phyloP scores from a whole-genome alignment of 495 filamentous ascomycete genomes.

The Hypoxylon rickii region DNA sequence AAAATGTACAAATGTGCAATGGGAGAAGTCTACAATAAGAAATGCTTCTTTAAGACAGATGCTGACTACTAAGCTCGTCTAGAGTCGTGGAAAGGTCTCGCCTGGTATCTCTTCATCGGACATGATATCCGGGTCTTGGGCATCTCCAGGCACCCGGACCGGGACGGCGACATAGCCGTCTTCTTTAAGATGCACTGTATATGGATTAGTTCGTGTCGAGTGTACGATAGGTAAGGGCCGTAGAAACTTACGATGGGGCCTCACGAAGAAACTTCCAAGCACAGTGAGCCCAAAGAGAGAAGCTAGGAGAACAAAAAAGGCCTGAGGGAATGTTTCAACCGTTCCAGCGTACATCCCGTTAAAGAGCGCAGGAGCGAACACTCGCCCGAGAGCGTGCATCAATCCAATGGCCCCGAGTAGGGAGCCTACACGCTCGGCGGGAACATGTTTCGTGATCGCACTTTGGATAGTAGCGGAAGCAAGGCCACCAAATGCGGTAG shows the following conservation, averaged over 20 bases:
- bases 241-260: constrained; percentile 67
- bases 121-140: constrained; percentile 20
- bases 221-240: neutral
- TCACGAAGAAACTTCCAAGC: constrained; percentile 67
- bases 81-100: constrained; percentile 27
- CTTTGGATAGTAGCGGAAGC: constrained; percentile 82
- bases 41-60: neutral
- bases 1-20: too few relatives aligned
- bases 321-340: constrained; percentile 74
- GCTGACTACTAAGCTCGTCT: neutral
- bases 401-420: constrained; percentile 85
- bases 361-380: constrained; percentile 79
- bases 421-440: constrained; percentile 76
- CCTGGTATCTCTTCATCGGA: constrained; percentile 37
- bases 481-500: constrained; percentile 80
- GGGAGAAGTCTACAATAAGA: neutral
- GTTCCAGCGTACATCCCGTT: constrained; percentile 84
- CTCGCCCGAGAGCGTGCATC: constrained; percentile 78
- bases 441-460: constrained; percentile 87
- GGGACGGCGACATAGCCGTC: constrained; percentile 25
- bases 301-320: constrained; percentile 78
- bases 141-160: constrained; percentile 18
- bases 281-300: constrained; percentile 69
- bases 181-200: constrained; percentile 30
- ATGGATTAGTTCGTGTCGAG: neutral